These are phyloP conservation scores for Didymella pomorum DNA, from an alignment of 2,329 filamentous ascomycete genomes.

Conservation along the genomic window DNA sequence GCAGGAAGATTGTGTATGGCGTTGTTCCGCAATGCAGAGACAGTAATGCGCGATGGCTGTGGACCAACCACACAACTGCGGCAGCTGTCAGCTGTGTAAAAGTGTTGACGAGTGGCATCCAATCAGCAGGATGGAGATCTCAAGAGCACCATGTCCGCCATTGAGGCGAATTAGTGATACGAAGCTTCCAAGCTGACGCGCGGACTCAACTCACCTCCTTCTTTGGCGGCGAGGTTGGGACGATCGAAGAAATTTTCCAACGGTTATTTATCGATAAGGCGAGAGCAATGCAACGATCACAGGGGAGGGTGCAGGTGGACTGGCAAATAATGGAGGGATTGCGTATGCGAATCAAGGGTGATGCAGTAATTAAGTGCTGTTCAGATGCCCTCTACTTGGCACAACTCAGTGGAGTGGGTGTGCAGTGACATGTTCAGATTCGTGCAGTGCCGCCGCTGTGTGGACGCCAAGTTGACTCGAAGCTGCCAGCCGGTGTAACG, in stretches of 20 bases:
- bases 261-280: slow-evolving; percentile 45
- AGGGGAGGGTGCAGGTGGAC: slow-evolving; percentile 7
- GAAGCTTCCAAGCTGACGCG: slow-evolving; percentile 20
- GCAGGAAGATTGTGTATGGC: slow-evolving; percentile 30
- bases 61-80: slow-evolving; percentile 41
- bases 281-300: not conserved
- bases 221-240: slow-evolving; percentile 34
- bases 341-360: slow-evolving; percentile 23
- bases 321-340: slow-evolving; percentile 3
- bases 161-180: slow-evolving; percentile 25
- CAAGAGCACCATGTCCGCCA: slow-evolving; percentile 25
- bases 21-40: slow-evolving; percentile 29
- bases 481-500: slow-evolving; percentile 35
- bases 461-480: slow-evolving; percentile 29
- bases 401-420: slow-evolving; percentile 38
- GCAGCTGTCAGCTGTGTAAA: slow-evolving; percentile 39
- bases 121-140: slow-evolving; percentile 30
- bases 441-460: slow-evolving; percentile 36
- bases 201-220: slow-evolving; percentile 29
- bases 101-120: slow-evolving; percentile 26
- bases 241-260: slow-evolving; percentile 27
- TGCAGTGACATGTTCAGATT: slow-evolving; percentile 39
- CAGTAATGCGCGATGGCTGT: slow-evolving; percentile 33
- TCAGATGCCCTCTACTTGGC: slow-evolving; percentile 37
- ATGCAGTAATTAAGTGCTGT: slow-evolving; percentile 39